Percentiles rank a stretch among this genome's conserved stretches.
Evolutionary conservation across 805 yeast species (phyloP).

Genomic region (Zygosaccharomyces bailii): DNA sequence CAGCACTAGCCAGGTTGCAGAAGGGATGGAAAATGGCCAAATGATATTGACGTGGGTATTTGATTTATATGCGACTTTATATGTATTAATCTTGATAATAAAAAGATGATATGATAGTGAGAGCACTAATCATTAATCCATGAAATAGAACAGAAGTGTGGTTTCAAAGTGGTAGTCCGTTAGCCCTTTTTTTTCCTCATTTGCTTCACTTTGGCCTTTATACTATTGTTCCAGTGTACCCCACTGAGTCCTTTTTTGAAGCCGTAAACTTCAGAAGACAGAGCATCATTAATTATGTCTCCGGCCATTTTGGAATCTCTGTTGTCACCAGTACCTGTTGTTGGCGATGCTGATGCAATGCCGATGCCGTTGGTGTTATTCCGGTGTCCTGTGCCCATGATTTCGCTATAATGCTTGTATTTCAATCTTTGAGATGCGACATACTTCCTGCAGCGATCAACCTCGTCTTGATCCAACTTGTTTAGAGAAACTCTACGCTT

Average conservation of each 20-base stretch:
- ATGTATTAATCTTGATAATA: slow-evolving; percentile 3
- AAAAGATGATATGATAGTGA: neutral
- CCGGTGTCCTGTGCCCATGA: slow-evolving; percentile 13
- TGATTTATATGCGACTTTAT: slow-evolving; percentile 6
- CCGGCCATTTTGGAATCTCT: slow-evolving; percentile 19
- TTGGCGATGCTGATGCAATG: slow-evolving; percentile 5
- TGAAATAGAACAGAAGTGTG: neutral
- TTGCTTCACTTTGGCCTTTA: slow-evolving; percentile 52
- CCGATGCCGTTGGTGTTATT: slow-evolving; percentile 9
- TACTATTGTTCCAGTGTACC: slow-evolving; percentile 60
- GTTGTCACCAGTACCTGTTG: slow-evolving; percentile 7
- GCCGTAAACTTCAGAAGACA: slow-evolving; percentile 43
- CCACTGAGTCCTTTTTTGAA: slow-evolving; percentile 45
- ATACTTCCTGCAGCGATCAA: slow-evolving; percentile 70
- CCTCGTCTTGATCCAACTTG: slow-evolving; percentile 76
- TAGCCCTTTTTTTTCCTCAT: slow-evolving; percentile 32
- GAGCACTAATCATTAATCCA: neutral
- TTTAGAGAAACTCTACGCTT: slow-evolving; percentile 69
- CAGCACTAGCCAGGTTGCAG: slow-evolving; percentile 36
- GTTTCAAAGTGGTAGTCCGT: neutral
- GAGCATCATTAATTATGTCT: slow-evolving; percentile 33
- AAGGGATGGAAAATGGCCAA: slow-evolving; percentile 41
- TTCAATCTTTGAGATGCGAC: slow-evolving; percentile 61
- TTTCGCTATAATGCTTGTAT: slow-evolving; percentile 29
- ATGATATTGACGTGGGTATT: slow-evolving; percentile 10